These are phyloP conservation scores for Zanthoxylum bungeanum DNA, from an alignment of 345 rosid genomes.

Conservation along the genomic window DNA sequence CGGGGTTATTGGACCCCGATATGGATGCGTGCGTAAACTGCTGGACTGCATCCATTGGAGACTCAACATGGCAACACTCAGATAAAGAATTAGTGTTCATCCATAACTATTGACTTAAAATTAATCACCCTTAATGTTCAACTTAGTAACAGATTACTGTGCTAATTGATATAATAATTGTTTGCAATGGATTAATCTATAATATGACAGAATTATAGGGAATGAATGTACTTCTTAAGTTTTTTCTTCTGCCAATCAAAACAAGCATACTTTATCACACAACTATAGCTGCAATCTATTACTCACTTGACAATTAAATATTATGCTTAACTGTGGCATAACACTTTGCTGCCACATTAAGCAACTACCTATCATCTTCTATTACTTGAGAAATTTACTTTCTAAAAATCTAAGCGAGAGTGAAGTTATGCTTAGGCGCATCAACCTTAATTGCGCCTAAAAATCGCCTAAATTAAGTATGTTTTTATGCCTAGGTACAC, in stretches of 20 bases:
- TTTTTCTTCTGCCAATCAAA: background rate
- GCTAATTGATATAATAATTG: background rate
- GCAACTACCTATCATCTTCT: constrained; percentile 12
- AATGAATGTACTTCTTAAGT: background rate
- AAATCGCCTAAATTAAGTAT: no score
- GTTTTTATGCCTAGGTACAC: no score
- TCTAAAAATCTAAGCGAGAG: no score
- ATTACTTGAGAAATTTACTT: background rate
- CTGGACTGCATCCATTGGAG: no score
- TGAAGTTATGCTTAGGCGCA: no score
- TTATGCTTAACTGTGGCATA: background rate
- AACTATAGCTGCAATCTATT: background rate
- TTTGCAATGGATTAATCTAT: background rate
- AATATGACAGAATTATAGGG: background rate
- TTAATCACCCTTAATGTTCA: background rate
- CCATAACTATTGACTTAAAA: background rate
- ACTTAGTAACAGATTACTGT: background rate
- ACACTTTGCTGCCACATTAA: background rate
- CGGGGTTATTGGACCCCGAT: no score
- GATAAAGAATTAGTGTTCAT: background rate
- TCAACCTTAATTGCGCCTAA: no score
- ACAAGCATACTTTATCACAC: background rate
- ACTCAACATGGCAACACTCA: background rate
- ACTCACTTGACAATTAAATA: background rate
- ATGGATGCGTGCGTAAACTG: no score